Base-by-base conservation (phyloP, 2,329 filamentous ascomycete species). In the Phialophora expanda region DNA sequence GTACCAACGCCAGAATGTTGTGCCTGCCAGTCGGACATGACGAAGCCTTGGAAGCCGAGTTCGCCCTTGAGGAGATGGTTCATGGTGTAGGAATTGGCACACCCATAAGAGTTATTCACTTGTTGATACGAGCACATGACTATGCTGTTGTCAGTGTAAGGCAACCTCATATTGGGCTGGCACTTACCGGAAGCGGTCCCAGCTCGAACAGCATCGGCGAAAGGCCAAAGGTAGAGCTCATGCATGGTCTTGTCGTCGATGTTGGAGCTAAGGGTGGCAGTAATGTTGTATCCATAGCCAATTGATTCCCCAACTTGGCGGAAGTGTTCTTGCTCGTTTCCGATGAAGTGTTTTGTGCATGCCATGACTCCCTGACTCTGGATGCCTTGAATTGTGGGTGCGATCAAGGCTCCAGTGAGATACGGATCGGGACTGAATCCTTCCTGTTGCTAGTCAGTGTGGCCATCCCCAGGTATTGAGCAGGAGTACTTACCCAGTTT, bases 331-430 rank as follows among this genome's bases (percentile, higher is more conserved):
- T 93, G 91, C 78, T 92, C 90, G 72, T 93, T 91, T 56, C 80
- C 84, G 65, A 92, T 86, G 75, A 82, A 90, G 75, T 93, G 90
- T 82, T 93, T 94, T 55, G 90, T 89, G 73, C 90, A 93, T 67
- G 93, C 92, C 78, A 96, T 90, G 61, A 94, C 86, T 75, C 92
- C 92, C 14, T 89, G 87, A 73, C 89, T 86, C 75, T 96, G 93
- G 53, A 96, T 93, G 67, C 93, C 93, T 75, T 86, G 85, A 67
- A 96, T 85, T 1, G 89, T 91, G 75, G 90, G 84, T 44, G 87
- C 87, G 71, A 93, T 89, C 61, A 87, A 87, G 69, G 89, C 81
- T 60, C 90, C 93, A 60, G 91, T 88, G 61, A 93, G 82, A 14
- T 90, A 89, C 0, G 91, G 91, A 72, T 95, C 91, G 2, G 90